A percentile compares a stretch with the other conserved stretches of the same genome.
phyloP scores from a whole-genome alignment of 2,329 filamentous ascomycete genomes.

The Aspergillus candidus region DNA sequence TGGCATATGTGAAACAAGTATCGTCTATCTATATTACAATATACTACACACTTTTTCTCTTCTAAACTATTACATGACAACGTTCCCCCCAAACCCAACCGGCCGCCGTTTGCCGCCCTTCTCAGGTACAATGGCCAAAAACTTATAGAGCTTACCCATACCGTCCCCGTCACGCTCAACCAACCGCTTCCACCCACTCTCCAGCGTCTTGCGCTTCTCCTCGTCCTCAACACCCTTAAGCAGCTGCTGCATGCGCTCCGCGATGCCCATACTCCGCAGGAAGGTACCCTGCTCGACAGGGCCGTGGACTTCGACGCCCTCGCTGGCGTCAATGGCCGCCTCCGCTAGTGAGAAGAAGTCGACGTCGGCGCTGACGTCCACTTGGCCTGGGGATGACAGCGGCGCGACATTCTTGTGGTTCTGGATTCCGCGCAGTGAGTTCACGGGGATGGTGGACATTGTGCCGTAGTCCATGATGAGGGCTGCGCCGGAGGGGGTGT shows the following conservation, averaged over 20 bases:
- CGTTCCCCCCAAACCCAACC: conserved; percentile 81
- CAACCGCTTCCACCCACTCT: conserved; percentile 70
- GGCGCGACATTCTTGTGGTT: conserved; percentile 71
- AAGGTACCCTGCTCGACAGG: conserved; percentile 82
- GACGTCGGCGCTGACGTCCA: conserved; percentile 87
- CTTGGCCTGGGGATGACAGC: conserved; percentile 70
- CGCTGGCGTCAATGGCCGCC: conserved; percentile 66
- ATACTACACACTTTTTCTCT: conserved; percentile 7
- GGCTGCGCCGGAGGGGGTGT: conserved; percentile 69
- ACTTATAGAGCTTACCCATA: conserved; percentile 95
- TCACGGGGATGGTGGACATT: conserved; percentile 68
- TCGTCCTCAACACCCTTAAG: conserved; percentile 46
- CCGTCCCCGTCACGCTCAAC: conserved; percentile 76
- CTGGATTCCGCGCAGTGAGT: conserved; percentile 84
- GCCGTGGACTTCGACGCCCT: conserved; percentile 83
- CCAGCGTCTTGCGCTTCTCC: conserved; percentile 55
- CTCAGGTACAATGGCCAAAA: conserved; percentile 80
- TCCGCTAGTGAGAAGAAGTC: conserved; percentile 87
- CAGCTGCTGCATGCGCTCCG: conserved; percentile 66
- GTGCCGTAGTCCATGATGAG: conserved; percentile 96
- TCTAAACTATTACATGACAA: conserved; percentile 16
- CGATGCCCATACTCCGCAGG: conserved; percentile 73
- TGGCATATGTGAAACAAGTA: background rate
- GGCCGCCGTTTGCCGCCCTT: conserved; percentile 67
- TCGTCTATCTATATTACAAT: background rate